Conservation (phyloP, 2,329 filamentous ascomycete species). For the Teratosphaeria destructans region DNA sequence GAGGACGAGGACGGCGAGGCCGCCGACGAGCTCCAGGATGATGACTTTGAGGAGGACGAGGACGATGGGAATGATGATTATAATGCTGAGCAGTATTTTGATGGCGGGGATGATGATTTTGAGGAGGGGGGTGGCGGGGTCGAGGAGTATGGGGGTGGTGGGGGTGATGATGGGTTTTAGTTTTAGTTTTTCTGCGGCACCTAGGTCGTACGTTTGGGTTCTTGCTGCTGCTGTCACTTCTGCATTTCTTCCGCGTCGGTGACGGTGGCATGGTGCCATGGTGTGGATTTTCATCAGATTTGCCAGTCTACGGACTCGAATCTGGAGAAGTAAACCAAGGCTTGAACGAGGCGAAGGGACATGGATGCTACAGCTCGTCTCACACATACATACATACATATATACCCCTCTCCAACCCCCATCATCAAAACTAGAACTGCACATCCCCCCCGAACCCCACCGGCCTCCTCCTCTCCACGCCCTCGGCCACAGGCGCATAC, state of each 20-base stretch:
- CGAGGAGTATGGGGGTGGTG: constrained; percentile 2
- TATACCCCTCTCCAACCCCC: no score
- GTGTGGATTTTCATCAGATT: not conserved
- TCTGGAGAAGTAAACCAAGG: not conserved
- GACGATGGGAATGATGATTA: constrained; percentile 46
- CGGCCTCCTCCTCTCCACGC: constrained; percentile 54
- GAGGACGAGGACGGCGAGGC: constrained; percentile 36
- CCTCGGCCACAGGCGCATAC: constrained; percentile 41
- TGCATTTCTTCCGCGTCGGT: no score
- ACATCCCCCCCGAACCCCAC: constrained; percentile 80
- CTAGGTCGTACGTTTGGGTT: no score
- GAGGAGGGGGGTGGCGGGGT: constrained; percentile 5
- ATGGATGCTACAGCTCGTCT: not conserved
- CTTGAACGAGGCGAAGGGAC: not conserved
- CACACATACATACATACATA: not conserved
- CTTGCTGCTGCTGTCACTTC: no score
- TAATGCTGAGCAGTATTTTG: constrained; percentile 40
- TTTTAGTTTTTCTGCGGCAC: not conserved
- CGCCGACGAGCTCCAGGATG: constrained; percentile 3
- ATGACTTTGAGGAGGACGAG: constrained; percentile 48
- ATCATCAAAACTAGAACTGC: constrained; percentile 3
- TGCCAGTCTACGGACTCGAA: not conserved
- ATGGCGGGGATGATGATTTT: constrained; percentile 38
- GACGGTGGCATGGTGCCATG: not conserved
- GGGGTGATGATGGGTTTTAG: not conserved